Percentiles rank a stretch among this genome's conserved stretches.
Evolutionary conservation across 179 eudicot genomes (phyloP).

Genomic region (Silene noctiflora): DNA sequence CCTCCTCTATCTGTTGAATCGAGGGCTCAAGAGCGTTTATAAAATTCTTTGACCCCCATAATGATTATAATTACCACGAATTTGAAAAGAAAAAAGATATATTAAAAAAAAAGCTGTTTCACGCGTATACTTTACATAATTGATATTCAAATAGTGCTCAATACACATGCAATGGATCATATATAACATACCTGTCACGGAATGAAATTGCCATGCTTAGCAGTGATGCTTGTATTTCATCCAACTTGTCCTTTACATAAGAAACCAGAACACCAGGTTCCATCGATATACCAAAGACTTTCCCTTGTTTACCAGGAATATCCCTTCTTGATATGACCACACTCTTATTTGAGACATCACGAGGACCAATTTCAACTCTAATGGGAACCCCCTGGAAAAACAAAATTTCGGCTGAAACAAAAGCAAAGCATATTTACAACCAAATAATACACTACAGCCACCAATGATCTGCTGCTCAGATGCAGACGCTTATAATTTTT

Average conservation of each 20-base stretch:
- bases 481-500: neutral
- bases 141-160: neutral
- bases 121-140: neutral
- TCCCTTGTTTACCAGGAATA: conserved; percentile 94
- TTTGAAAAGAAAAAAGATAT: too few relatives aligned
- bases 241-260: conserved; percentile 66
- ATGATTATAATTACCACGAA: too few relatives aligned
- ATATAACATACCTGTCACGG: conserved; percentile 69
- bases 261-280: conserved; percentile 59
- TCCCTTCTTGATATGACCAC: conserved; percentile 95
- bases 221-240: conserved; percentile 75
- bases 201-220: conserved; percentile 61
- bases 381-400: conserved; percentile 77
- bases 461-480: neutral
- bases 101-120: too few relatives aligned
- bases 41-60: too few relatives aligned
- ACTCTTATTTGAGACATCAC: conserved; percentile 78
- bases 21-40: too few relatives aligned
- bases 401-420: conserved; percentile 4
- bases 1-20: too few relatives aligned
- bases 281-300: conserved; percentile 94
- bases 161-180: conserved; percentile 8
- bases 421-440: neutral
- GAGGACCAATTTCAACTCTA: conserved; percentile 96
- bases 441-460: neutral